These are phyloP conservation scores for Penicillium coffeae DNA, from an alignment of 495 filamentous ascomycete genomes.

Conservation along the genomic window DNA sequence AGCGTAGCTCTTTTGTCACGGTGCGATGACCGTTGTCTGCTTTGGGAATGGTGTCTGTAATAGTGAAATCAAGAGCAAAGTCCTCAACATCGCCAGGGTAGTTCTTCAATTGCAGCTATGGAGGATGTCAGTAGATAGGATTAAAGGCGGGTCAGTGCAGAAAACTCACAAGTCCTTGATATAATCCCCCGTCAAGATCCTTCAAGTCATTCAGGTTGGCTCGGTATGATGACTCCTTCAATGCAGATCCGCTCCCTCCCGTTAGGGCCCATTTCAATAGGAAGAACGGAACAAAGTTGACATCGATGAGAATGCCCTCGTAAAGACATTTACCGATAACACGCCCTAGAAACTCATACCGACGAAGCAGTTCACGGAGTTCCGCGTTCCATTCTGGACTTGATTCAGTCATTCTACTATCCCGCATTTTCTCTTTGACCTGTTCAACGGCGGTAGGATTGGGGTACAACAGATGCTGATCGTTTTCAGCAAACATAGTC, in stretches of 20 bases:
- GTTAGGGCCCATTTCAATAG: conserved; percentile 89
- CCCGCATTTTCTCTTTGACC: conserved; percentile 54
- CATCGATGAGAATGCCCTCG: conserved; percentile 93
- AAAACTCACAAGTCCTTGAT: conserved; percentile 73
- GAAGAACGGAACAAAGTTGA: conserved; percentile 93
- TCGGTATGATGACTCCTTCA: conserved; percentile 68
- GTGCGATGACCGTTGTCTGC: conserved; percentile 40
- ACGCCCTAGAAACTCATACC: conserved; percentile 89
- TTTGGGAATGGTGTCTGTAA: conserved; percentile 70
- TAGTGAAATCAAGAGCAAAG: conserved; percentile 84
- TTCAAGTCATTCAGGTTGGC: conserved; percentile 89
- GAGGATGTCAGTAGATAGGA: background rate
- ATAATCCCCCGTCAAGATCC: conserved; percentile 89
- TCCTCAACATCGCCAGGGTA: conserved; percentile 75
- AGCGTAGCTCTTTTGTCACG: conserved; percentile 69
- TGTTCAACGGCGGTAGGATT: conserved; percentile 80
- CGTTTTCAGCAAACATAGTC: conserved; percentile 76
- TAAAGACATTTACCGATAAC: conserved; percentile 97
- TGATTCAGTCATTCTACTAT: conserved; percentile 49
- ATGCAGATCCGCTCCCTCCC: conserved; percentile 56
- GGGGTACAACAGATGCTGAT: conserved; percentile 85
- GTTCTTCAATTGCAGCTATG: conserved; percentile 75
- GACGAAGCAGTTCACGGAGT: conserved; percentile 60
- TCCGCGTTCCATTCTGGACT: conserved; percentile 52
- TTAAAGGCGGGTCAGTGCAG: background rate